Conservation (phyloP, 805 yeast species). For the Hanseniaspora hatyaiensis region DNA sequence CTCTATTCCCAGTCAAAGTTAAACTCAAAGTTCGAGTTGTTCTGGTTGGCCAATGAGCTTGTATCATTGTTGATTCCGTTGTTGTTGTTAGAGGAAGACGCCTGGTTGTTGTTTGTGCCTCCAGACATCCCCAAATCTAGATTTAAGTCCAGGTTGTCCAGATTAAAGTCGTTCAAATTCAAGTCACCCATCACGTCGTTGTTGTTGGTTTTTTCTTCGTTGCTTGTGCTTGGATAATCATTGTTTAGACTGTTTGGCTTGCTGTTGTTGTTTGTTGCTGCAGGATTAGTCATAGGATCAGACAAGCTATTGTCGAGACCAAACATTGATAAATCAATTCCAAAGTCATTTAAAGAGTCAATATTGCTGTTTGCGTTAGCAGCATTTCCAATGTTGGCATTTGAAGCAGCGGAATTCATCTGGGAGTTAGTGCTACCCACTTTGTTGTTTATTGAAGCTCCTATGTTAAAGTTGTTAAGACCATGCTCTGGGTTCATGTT, state of each 20-base stretch:
- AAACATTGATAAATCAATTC: conserved; percentile 15
- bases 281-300: not conserved
- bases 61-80: not conserved
- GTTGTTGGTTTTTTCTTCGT: not conserved
- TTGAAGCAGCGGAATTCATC: not conserved
- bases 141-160: conserved; percentile 14
- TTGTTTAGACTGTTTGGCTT: not conserved
- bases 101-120: not conserved
- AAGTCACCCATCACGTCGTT: conserved; percentile 14
- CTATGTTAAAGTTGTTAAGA: not conserved
- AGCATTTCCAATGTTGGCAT: not conserved
- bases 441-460: not conserved
- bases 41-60: conserved; percentile 1
- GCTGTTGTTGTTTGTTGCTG: not conserved
- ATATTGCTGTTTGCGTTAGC: not conserved
- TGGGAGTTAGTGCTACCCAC: not conserved
- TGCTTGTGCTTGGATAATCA: too few relatives aligned
- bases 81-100: not conserved
- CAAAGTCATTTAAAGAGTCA: conserved; percentile 9
- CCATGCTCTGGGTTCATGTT: not conserved
- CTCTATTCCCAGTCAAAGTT: conserved; percentile 12
- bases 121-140: not conserved
- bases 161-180: conserved; percentile 12
- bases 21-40: conserved; percentile 11
- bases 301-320: conserved; percentile 7